Conservation (phyloP, 176 grass and related monocot species). For the Melocanna baccifera region DNA sequence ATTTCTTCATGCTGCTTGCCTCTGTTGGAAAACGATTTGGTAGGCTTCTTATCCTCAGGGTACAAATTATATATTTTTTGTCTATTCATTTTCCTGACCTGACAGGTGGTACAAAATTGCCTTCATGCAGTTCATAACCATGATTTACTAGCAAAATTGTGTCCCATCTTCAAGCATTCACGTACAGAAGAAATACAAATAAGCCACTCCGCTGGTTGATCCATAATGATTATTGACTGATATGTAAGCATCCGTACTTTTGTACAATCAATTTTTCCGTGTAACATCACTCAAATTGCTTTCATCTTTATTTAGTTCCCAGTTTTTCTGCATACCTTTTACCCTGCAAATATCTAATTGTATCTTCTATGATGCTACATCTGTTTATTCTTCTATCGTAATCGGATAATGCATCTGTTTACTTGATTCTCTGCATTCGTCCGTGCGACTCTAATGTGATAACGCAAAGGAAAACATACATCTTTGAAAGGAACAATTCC, state of each 20-base stretch:
- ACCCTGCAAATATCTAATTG: not conserved
- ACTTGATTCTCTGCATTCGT: not conserved
- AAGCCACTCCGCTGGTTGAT: not conserved
- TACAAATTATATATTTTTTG: slow-evolving; percentile 1
- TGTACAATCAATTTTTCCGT: slow-evolving; percentile 8
- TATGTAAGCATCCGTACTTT: not conserved
- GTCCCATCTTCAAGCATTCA: not conserved
- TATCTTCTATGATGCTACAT: not conserved
- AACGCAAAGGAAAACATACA: not conserved
- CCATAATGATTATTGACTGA: not conserved
- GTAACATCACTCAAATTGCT: not conserved
- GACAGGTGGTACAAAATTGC: slow-evolving; percentile 11
- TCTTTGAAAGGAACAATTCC: not conserved
- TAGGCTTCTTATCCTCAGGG: slow-evolving; percentile 1
- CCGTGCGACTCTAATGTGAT: not conserved
- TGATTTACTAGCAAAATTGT: not conserved
- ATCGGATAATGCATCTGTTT: not conserved
- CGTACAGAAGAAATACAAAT: slow-evolving; percentile 13
- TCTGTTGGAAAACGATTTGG: not conserved
- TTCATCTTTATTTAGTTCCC: not conserved
- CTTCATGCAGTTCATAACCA: slow-evolving; percentile 17
- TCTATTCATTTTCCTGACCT: slow-evolving; percentile 20
- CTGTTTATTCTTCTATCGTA: not conserved
- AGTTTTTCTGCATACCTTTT: not conserved
- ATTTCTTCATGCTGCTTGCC: not conserved